Base-by-base conservation (phyloP, 768 basidiomycete genomes). In the Serendipita sp. region DNA sequence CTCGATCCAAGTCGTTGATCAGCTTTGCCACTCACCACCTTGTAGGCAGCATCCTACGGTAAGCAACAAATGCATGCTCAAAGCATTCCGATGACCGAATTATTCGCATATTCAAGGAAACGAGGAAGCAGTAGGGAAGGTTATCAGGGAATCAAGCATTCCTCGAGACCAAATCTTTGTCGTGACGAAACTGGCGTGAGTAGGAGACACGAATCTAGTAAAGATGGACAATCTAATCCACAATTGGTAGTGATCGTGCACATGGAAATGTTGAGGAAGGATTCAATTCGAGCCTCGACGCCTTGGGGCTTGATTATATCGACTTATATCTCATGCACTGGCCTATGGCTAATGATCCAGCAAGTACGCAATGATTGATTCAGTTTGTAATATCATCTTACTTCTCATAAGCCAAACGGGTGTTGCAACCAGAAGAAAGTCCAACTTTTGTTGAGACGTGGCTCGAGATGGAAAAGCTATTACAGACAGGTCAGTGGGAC, bases 281-380 rank as follows among this genome's bases (percentile, higher is more conserved):
- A 0, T 75, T 81, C 58, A 70, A 78, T 34, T 70, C 74, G 43
- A 77, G 76, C 60, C 65, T 80, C 44, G 66, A 70, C 3, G 71
- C 72, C 48, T 70, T 81, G 3, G 75, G 71, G 9, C 62, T 76
- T 2, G 77, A 72, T 16, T 81, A 82, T 66, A 73, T 81, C 48
- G 81, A 82, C 69, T 71, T 81, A 34, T 74, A 72, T 68, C 69
- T 76, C 61, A 71, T 76, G 68, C 75, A 75, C 61, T 76, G 74
- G 74, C 76, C 76, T 0, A 64, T 68, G 61, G 70, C 69, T 26
- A 50, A 41, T 3, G 68, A 65, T 61, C 66, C 60, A 61, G 31
- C 67, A 64, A 38, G 68, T 70, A 51, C 20, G 53, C 61, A 22
- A 4, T 22, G 42, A 3, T 14, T 16, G 28, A 5, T 42, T 26